Evolutionary conservation across 768 basidiomycete genomes (phyloP).

Genomic region (Neoboletus magnificus): DNA sequence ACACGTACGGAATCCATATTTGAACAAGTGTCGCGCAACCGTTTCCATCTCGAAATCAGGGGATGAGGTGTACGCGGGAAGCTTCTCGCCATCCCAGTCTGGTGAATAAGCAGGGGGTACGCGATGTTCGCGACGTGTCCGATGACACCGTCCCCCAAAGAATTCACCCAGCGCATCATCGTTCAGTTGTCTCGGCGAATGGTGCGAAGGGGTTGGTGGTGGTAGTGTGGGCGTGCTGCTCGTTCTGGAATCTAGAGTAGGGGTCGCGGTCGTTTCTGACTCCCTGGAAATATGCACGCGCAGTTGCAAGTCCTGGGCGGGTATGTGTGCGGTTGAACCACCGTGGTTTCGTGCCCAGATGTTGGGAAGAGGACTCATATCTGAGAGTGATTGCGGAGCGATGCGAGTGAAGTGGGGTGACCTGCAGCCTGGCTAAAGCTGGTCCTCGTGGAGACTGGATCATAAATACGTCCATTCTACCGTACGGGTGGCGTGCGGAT

Average conservation of each 20-base stretch:
- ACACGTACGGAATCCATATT: conserved; percentile 57
- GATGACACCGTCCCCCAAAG: conserved; percentile 29
- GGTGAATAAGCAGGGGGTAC: conserved; percentile 45
- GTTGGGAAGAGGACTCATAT: conserved; percentile 16
- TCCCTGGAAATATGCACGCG: conserved; percentile 22
- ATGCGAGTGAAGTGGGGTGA: conserved; percentile 5
- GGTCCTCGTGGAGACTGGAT: background rate
- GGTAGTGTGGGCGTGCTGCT: conserved; percentile 21
- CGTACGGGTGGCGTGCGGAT: conserved; percentile 7
- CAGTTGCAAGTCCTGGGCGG: conserved; percentile 20
- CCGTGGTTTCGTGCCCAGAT: conserved; percentile 6
- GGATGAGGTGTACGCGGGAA: conserved; percentile 22
- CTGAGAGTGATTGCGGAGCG: background rate
- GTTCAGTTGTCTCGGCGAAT: conserved; percentile 23
- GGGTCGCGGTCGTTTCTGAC: conserved; percentile 19
- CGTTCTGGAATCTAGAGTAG: conserved; percentile 9
- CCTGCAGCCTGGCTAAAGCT: conserved; percentile 10
- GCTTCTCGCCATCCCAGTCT: conserved; percentile 36
- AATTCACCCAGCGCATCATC: conserved; percentile 33
- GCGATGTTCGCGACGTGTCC: conserved; percentile 20
- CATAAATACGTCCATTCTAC: conserved; percentile 25
- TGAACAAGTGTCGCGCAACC: conserved; percentile 59
- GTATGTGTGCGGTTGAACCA: conserved; percentile 2
- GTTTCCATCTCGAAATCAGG: conserved; percentile 47
- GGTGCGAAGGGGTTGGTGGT: conserved; percentile 21